phyloP scores from a whole-genome alignment of 805 yeast species.

The Kregervanrija delftensis region DNA sequence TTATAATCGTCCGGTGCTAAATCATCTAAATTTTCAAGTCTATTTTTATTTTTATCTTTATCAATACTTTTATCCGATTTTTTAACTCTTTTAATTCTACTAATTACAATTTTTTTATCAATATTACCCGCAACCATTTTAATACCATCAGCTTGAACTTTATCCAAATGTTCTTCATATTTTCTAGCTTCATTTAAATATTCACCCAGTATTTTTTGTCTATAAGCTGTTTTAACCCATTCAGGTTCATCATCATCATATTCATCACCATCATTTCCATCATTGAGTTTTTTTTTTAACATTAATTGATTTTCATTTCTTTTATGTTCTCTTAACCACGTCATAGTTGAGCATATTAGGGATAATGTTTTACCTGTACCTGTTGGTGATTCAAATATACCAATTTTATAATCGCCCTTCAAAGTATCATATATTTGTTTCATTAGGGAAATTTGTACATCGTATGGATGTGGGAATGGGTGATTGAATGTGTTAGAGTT shows the following conservation, averaged over 20 bases:
- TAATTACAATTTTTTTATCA: slow-evolving; percentile 21
- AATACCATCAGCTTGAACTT: slow-evolving; percentile 24
- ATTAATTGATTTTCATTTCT: slow-evolving; percentile 31
- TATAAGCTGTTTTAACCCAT: slow-evolving; percentile 28
- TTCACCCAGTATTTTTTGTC: slow-evolving; percentile 28
- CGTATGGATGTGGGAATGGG: slow-evolving; percentile 70
- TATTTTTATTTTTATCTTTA: slow-evolving; percentile 1
- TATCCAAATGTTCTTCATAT: slow-evolving; percentile 35
- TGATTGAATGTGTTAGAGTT: slow-evolving; percentile 41
- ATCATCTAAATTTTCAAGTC: slow-evolving; percentile 6
- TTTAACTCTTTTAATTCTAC: slow-evolving; percentile 21
- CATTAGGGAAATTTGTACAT: slow-evolving; percentile 75
- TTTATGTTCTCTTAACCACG: slow-evolving; percentile 51
- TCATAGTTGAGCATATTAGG: slow-evolving; percentile 73
- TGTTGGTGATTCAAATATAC: slow-evolving; percentile 87
- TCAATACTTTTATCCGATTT: not conserved
- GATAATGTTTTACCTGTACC: slow-evolving; percentile 93
- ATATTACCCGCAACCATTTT: slow-evolving; percentile 15
- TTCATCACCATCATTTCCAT: slow-evolving; percentile 20
- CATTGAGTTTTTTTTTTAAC: slow-evolving; percentile 8
- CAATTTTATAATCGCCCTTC: slow-evolving; percentile 49
- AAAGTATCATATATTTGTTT: slow-evolving; percentile 60
- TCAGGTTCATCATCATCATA: slow-evolving; percentile 39
- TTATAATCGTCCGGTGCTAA: slow-evolving; percentile 26
- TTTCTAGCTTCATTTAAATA: slow-evolving; percentile 25